Conservation (phyloP, 768 basidiomycete genomes). For the Lanmaoa pseudosensibilis region DNA sequence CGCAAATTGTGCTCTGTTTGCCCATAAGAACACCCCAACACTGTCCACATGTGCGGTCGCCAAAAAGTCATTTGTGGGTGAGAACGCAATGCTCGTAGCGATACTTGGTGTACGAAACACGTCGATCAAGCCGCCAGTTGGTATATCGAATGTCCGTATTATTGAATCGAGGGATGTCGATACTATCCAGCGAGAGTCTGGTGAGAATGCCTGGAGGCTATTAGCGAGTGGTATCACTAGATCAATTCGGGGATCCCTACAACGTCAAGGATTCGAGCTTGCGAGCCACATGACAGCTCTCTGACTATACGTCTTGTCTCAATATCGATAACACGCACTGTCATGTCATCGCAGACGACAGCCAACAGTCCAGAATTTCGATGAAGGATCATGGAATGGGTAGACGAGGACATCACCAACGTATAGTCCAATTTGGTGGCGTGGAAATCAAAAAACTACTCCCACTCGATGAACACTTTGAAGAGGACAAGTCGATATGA, state of each 20-base stretch:
- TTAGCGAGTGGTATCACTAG: constrained; percentile 1
- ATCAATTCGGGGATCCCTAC: constrained; percentile 46
- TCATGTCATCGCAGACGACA: constrained; percentile 80
- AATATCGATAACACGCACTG: constrained; percentile 84
- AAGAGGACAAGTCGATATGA: background rate
- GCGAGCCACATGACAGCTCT: constrained; percentile 76
- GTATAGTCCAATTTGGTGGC: constrained; percentile 71
- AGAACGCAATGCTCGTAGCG: constrained; percentile 89
- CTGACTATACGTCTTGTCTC: constrained; percentile 87
- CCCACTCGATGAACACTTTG: background rate
- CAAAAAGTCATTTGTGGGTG: constrained; percentile 93
- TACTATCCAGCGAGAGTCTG: constrained; percentile 93
- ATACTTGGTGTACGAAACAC: constrained; percentile 86
- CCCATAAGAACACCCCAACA: constrained; percentile 96
- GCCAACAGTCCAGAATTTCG: constrained; percentile 85
- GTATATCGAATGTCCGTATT: constrained; percentile 94
- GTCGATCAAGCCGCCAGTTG: constrained; percentile 89
- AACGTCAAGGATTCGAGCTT: constrained; percentile 84
- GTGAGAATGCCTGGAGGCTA: constrained; percentile 76
- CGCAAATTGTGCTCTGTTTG: constrained; percentile 91
- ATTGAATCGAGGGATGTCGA: constrained; percentile 85
- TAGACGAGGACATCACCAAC: constrained; percentile 63
- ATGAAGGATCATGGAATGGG: constrained; percentile 73
- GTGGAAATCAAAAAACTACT: constrained; percentile 96
- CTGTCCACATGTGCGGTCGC: constrained; percentile 94